Conservation (phyloP, 2,329 filamentous ascomycete species). For the Colletotrichum viniferum region DNA sequence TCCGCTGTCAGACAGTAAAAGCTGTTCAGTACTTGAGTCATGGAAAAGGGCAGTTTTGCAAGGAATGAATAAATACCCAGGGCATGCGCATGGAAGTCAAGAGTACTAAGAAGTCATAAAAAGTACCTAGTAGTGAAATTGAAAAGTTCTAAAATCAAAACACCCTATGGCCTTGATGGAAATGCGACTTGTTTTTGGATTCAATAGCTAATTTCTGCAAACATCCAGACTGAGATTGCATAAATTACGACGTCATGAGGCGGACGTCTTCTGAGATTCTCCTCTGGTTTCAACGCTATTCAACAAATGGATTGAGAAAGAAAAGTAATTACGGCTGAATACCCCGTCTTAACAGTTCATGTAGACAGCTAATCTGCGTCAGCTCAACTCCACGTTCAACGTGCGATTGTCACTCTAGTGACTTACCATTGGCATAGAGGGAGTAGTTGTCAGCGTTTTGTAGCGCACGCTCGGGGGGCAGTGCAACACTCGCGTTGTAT, state of each 20-base stretch:
- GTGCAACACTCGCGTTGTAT: constrained; percentile 23
- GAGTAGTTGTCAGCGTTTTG: constrained; percentile 27
- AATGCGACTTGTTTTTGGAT: background rate
- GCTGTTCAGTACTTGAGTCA: background rate
- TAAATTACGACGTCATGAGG: background rate
- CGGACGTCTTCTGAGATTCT: background rate
- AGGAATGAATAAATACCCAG: background rate
- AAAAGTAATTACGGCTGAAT: too few relatives aligned
- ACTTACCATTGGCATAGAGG: constrained; percentile 14
- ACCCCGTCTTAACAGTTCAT: background rate
- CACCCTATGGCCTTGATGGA: background rate
- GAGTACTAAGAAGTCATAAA: background rate
- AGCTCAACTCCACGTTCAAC: background rate
- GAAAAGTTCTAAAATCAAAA: background rate
- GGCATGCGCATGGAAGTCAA: background rate
- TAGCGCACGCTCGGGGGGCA: constrained; percentile 17
- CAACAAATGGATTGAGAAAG: too few relatives aligned
- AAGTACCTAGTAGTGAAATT: background rate
- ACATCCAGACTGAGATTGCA: background rate
- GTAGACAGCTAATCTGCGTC: background rate
- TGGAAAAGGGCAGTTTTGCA: background rate
- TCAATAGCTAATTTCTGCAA: background rate
- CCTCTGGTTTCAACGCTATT: background rate
- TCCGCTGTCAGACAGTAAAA: background rate
- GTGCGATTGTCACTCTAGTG: background rate